phyloP scores from a whole-genome alignment of 2,329 filamentous ascomycete species.

The Metarhizium brunneum region DNA sequence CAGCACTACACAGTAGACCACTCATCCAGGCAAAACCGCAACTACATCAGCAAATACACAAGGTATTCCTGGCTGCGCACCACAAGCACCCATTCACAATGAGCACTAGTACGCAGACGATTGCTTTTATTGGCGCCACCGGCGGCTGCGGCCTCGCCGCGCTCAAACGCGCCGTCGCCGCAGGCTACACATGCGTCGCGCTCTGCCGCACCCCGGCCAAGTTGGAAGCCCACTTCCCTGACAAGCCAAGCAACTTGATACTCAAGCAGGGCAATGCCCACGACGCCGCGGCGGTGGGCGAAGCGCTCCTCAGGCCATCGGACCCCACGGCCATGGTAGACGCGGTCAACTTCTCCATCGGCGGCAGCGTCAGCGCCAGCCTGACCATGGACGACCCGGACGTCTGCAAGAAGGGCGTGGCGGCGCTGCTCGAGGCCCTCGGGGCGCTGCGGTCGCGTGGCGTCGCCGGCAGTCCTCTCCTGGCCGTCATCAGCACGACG shows the following conservation, averaged over 20 bases:
- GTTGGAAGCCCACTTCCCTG: conserved; percentile 22
- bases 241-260: conserved; percentile 22
- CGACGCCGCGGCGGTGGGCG: conserved; percentile 20
- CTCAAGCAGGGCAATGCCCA: conserved; percentile 30
- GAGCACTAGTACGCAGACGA: conserved; percentile 11
- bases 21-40: too few relatives aligned
- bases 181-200: conserved; percentile 29
- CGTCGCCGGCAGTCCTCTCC: conserved; percentile 19
- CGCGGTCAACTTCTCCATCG: conserved; percentile 30
- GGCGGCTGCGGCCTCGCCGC: conserved; percentile 29
- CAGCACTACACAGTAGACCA: neutral
- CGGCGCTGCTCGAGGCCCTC: conserved; percentile 24
- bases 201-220: conserved; percentile 32
- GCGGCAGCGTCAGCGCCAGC: conserved; percentile 17
- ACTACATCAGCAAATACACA: too few relatives aligned
- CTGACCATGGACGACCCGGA: conserved; percentile 24
- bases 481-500: conserved; percentile 30
- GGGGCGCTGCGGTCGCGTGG: conserved; percentile 11
- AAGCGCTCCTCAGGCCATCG: conserved; percentile 20
- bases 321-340: conserved; percentile 22
- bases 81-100: conserved; percentile 2
- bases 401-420: conserved; percentile 29
- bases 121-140: conserved; percentile 32
- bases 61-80: neutral
- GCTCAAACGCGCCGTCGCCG: conserved; percentile 25